Percentiles rank a stretch among this genome's conserved stretches.
phyloP scores from a whole-genome alignment of 1,139 yeast species.

The Pneumocystis canis region DNA sequence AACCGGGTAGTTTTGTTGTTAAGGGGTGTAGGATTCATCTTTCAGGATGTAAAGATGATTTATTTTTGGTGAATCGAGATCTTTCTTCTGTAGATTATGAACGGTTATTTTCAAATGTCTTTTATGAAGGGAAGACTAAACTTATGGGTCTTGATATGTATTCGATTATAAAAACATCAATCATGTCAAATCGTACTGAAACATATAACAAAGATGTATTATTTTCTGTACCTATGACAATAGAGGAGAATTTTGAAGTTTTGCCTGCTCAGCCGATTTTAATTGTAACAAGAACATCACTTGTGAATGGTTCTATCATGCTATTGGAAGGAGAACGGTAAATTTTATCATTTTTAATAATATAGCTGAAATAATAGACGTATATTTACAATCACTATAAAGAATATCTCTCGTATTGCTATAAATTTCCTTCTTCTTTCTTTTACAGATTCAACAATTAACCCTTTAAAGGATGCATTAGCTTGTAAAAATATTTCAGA shows the following conservation, averaged over 20 bases:
- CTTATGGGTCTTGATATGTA: conserved; percentile 12
- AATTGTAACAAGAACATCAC: conserved; percentile 37
- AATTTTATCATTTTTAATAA: conserved; percentile 10
- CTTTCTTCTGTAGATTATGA: conserved; percentile 18
- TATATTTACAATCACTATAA: conserved; percentile 35
- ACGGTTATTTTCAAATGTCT: conserved; percentile 22
- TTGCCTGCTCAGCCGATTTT: conserved; percentile 56
- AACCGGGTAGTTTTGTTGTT: conserved; percentile 29
- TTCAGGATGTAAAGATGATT: conserved; percentile 30
- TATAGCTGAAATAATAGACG: background rate
- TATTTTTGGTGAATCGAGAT: conserved; percentile 24
- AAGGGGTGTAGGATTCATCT: conserved; percentile 35
- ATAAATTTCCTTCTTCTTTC: conserved; percentile 48
- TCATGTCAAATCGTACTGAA: conserved; percentile 4
- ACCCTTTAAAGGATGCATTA: conserved; percentile 39
- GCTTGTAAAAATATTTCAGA: conserved; percentile 26
- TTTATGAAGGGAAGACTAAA: conserved; percentile 16
- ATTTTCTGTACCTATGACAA: conserved; percentile 4
- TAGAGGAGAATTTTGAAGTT: conserved; percentile 26
- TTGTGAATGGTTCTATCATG: conserved; percentile 58
- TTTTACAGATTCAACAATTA: conserved; percentile 62
- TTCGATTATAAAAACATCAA: conserved; percentile 2
- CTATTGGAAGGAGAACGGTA: conserved; percentile 63
- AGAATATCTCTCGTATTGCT: conserved; percentile 41
- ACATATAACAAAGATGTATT: conserved; percentile 14